Base-by-base conservation (phyloP, 306 rosid genomes). In the Benincasa hispida region DNA sequence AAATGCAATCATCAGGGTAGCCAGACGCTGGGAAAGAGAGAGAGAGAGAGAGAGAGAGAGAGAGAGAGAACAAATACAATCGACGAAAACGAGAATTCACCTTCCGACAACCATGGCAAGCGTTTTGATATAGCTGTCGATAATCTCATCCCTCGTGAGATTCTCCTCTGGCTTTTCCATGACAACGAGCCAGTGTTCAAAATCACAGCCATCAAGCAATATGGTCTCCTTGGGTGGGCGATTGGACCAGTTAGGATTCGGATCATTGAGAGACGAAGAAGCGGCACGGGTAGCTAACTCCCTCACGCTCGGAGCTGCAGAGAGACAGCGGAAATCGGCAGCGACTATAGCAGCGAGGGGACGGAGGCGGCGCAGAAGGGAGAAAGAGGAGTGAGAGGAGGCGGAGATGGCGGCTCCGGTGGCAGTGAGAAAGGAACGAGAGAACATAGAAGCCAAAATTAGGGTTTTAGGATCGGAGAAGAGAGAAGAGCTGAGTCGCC, bases 111-210 rank as follows among this genome's bases (percentile, higher is more conserved):
- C 87, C 82, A 69, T 25, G 2, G 96, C 87, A 8, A 95, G 82
- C 2, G 93, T 95, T 86, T 90, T 92, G 80, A 95, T 92, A 62
- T 88, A 95, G 51, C 82, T 61, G 10, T 92, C 89, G 35, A 95
- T 95, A 78, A 92, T 90, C 2, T 95, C 96, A 14, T 95, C 98
- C 73, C 99, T 85, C 0, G 96, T 90, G 10, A 87, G 84, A 0
- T 85, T 87, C 17, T 89, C 96, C 76, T 85, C 92, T 2, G 99
- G 99, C 58, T 88, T 87, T 76, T 95, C 99, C 93, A 95, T 45
- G 35, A 95, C 98, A 13, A 95, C 85, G 66, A 95, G 96, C 99
- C 99, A 95, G 84, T 95, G 99, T 80, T 95, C 96, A 63, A 90
- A 95, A 82, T 95, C 98, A 76, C 98, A 95, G 3, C 99, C 99